These are phyloP conservation scores for Brassica cretica DNA, from an alignment of 345 rosid species.

Conservation along the genomic window DNA sequence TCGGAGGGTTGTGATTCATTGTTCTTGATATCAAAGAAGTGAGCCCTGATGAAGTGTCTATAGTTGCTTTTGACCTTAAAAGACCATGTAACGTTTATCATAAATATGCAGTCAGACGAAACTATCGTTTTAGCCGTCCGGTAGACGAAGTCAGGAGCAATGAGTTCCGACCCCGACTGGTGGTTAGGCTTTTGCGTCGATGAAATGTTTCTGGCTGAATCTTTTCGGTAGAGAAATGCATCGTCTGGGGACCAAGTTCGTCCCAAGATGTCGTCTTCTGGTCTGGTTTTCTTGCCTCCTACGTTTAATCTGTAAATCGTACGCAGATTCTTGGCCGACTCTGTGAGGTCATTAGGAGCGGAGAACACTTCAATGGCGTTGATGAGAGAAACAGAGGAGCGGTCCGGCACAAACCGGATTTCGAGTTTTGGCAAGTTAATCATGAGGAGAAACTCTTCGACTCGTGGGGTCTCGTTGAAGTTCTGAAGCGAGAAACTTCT, in stretches of 20 bases:
- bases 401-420: constrained; percentile 42
- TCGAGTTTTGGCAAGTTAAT: constrained; percentile 23
- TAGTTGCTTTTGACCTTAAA: constrained; percentile 44
- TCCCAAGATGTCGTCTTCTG: constrained; percentile 57
- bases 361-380: constrained; percentile 69
- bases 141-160: constrained; percentile 52
- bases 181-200: neutral
- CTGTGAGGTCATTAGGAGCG: constrained; percentile 34
- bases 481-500: constrained; percentile 27
- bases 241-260: constrained; percentile 55
- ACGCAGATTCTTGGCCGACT: constrained; percentile 17
- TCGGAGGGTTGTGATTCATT: neutral
- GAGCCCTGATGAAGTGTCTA: constrained; percentile 50
- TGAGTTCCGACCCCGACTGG: neutral
- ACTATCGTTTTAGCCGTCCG: constrained; percentile 39
- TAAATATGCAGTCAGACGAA: neutral
- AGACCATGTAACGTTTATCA: constrained; percentile 48
- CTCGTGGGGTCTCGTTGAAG: constrained; percentile 7
- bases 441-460: constrained; percentile 52
- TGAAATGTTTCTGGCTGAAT: neutral
- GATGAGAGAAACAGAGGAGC: constrained; percentile 51
- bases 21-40: constrained; percentile 53
- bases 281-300: constrained; percentile 58
- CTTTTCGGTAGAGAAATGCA: neutral
- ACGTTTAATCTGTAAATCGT: constrained; percentile 59